A percentile compares a stretch with the other conserved stretches of the same genome.
Evolutionary conservation across 148 eudicot species (phyloP).

Genomic region (Camellia granthamiana): DNA sequence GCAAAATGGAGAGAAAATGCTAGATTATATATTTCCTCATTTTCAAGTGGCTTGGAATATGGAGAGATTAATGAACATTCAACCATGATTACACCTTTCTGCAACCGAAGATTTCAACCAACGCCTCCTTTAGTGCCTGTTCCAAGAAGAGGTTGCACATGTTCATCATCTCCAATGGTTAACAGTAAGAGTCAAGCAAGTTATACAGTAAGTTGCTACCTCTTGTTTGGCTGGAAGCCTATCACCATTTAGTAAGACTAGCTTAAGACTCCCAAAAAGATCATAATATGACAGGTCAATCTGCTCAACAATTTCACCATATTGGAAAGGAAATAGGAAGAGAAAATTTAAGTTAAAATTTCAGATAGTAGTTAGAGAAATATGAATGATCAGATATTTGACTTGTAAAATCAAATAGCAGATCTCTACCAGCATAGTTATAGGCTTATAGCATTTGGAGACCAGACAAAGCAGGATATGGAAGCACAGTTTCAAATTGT

Average conservation of each 20-base stretch:
- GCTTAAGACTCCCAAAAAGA: constrained; percentile 51
- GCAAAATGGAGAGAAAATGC: constrained; percentile 8
- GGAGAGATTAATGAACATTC: background rate
- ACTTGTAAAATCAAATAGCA: background rate
- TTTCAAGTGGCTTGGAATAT: background rate
- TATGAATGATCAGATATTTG: background rate
- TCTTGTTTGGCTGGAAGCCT: constrained; percentile 43
- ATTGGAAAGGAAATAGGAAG: background rate
- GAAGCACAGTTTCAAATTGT: background rate
- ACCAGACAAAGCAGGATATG: background rate
- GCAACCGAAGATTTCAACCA: constrained; percentile 46
- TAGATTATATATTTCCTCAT: background rate
- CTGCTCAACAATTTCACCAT: constrained; percentile 23
- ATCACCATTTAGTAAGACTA: constrained; percentile 39
- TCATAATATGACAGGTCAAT: constrained; percentile 48
- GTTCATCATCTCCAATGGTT: constrained; percentile 5
- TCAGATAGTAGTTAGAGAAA: background rate
- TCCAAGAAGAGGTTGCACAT: constrained; percentile 10
- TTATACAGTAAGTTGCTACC: constrained; percentile 22
- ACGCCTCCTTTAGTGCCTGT: constrained; percentile 40
- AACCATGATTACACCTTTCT: constrained; percentile 30
- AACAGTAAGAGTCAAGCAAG: background rate
- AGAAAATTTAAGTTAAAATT: background rate
- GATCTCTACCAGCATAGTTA: background rate
- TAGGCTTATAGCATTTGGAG: background rate